Evolutionary conservation across 1,284 basidiomycete species (phyloP), one percentile per base, ranked within the genome.

Genomic region (Melampsora abietis-canadensis): DNA sequence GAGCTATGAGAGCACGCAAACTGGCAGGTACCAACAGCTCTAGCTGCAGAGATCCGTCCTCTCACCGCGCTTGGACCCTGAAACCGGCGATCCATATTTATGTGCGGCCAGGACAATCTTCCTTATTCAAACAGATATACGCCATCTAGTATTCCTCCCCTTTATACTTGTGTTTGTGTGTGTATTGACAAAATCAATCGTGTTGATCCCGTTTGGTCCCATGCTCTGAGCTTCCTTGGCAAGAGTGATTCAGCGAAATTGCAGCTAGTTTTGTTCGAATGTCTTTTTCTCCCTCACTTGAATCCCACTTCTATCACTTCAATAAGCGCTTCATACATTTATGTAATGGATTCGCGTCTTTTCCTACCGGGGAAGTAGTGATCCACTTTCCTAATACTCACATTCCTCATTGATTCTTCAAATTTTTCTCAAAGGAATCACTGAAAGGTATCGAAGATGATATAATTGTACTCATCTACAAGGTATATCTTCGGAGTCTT

Each of bases 91-190:
- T 54, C 51, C 8, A 54, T n/a, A 27, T 21, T 8, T 54, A 54
- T 54, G 51, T 54, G 51, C 51, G 51, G 51, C 51, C 51, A 54
- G 51, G 51, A 54, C 14, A 54, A 54, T 54, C 51, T 54, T 54
- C 51, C 51, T 54, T 19, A 27, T 54, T 54, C 51, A 54, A 54
- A 54, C 27, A 44, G 21, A 21, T 54, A 54, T 27, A 12, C 14
- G 51, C 27, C 51, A 54, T 54, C 19, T 54, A 21, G 19, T 54
- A 6, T 24, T 27, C 51, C 21, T 54, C 10, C 8, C 51, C 51
- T 21, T 54, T 54, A 27, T 54, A 27, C 40, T 44, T 54, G 4
- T n/a, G 51, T 54, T n/a, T 54, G 27, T 5, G 27, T 54, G 51
- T 54, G 27, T 27, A 54, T 54, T 54, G 19, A 21, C 4, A n/a